Conservation (phyloP, 1,284 basidiomycete genomes). For the Stygiomarasmius scandens region DNA sequence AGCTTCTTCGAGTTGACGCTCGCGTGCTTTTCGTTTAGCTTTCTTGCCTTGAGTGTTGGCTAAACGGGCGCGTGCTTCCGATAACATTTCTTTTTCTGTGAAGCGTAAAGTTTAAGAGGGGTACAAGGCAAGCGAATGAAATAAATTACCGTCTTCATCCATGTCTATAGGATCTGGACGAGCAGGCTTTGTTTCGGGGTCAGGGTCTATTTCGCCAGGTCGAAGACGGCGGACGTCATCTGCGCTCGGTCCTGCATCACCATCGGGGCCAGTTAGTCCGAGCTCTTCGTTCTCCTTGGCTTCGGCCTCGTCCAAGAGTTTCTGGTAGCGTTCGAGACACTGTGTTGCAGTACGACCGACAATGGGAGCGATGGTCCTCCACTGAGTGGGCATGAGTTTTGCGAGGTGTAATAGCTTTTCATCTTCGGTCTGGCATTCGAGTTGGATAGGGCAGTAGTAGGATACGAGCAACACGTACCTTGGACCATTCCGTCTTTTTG, state of each 20-base stretch:
- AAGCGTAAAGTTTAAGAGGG: constrained; percentile 10
- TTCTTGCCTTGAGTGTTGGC: constrained; percentile 99
- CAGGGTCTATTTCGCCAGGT: constrained; percentile 98
- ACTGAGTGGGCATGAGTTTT: constrained; percentile 99
- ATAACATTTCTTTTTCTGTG: constrained; percentile 98
- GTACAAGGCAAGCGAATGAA: neutral
- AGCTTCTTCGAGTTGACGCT: constrained; percentile 95
- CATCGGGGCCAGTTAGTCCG: constrained; percentile 83
- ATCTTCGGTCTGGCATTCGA: constrained; percentile 88
- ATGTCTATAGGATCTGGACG: constrained; percentile 99
- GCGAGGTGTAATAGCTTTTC: constrained; percentile 98
- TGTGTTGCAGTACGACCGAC: constrained; percentile 99
- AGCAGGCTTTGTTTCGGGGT: constrained; percentile 98
- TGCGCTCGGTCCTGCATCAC: constrained; percentile 82
- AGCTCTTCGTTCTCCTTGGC: constrained; percentile 92
- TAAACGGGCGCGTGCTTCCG: constrained; percentile 95
- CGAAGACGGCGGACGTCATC: constrained; percentile 90
- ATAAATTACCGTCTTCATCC: constrained; percentile 89
- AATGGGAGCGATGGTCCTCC: constrained; percentile 98
- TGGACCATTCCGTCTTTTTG: constrained; percentile 99
- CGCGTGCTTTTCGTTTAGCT: constrained; percentile 97
- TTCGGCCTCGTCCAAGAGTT: constrained; percentile 96
- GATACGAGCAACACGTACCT: constrained; percentile 68
- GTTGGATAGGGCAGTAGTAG: no score
- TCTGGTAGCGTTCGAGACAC: constrained; percentile 98